Base-by-base conservation (phyloP, 768 basidiomycete species). In the Suillus weaverae region DNA sequence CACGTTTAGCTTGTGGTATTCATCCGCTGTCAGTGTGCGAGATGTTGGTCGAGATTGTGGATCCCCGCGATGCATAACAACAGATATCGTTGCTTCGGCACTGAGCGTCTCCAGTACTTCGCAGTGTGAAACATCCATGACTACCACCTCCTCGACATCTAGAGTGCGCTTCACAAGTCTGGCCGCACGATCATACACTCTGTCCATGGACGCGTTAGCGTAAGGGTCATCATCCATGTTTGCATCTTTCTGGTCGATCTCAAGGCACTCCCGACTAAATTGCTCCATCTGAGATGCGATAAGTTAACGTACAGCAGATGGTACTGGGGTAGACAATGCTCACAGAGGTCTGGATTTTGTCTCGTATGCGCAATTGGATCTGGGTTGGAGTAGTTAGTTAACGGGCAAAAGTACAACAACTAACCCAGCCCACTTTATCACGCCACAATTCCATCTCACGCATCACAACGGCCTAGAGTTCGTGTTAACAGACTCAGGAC, bases 391-490 rank as follows among this genome's bases (percentile, higher is more conserved):
- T 16, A 30, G 48, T 1, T 41, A 33, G 5, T 20, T 50, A 48
- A 48, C 10, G 16, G 20, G 38, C 30, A 3, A 2, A 38, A 39
- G 5, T 18, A 32, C 14, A 38, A 60, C 33, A 54, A 32, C 36
- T 3, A 41, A 39, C 38, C 26, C 18, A 60, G 63, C 73, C 48
- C 63, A 91, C 92, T 83, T 97, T 97, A 75, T 97, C 95, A 65
- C 90, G 81, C 95, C 95, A 97, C 2, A 97, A 80, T 73, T 97
- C 96, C 88, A 98, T 88, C 76, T 98, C 96, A 41, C 96, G 86
- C 90, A 97, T 93, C 20, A 90, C 89, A 63, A 98, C 89, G 2
- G 92, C 94, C 82, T 82, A 61, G 63, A 57, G n/a, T 41, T 41
- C 33, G 33, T 56, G 26, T 20, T 8, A 20, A 73, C 22, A 69